Base-by-base conservation (phyloP, 768 basidiomycete genomes). In the Asterophora parasitica region DNA sequence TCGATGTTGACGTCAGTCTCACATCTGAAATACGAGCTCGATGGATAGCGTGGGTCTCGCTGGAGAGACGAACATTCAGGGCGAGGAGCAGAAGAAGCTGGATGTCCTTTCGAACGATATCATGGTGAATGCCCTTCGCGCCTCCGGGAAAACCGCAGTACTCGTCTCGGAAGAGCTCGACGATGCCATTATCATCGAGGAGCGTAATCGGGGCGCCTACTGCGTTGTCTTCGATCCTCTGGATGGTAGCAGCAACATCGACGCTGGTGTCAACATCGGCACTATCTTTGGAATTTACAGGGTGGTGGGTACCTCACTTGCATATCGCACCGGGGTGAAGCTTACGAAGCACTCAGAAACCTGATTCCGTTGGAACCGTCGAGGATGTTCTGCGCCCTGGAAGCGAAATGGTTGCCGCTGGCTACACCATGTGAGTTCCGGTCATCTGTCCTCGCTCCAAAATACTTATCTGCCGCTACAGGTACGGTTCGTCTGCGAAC, bases 51-150 rank as follows among this genome's bases (percentile, higher is more conserved):
- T 99, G 56, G 96, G 96, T 27, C 77, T 95, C 16, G 96, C 96
- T 12, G 96, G 96, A 12, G 92, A 94, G 62, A 89, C 89, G 20
- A 99, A 99, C 63, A 86, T 94, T 7, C 92, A 94, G 68, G 96
- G 96, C 16, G 96, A 98, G 66, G 96, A 98, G 62, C 96, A 99
- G 77, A 99, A 99, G 78, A 99, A 99, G 71, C 78, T 99, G 44
- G 94, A 96, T 61, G 85, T 96, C n/a, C 75, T 96, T 27, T 88
- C 92, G 11, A 97, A 99, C 65, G 94, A 99, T 65, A 99, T 99
- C 77, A 98, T 99, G 96, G 80, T 98, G 59, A 97, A 97, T 61
- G 86, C 94, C 39, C 80, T 99, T 28, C 82, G 91, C 34, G 94
- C 94, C 3, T 94, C 90, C n/a, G 92, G 96, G 44, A 96, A 93